Evolutionary conservation across 768 basidiomycete genomes (phyloP), one percentile per base, ranked within the genome.

Genomic region (Psilocybe cyanescens): DNA sequence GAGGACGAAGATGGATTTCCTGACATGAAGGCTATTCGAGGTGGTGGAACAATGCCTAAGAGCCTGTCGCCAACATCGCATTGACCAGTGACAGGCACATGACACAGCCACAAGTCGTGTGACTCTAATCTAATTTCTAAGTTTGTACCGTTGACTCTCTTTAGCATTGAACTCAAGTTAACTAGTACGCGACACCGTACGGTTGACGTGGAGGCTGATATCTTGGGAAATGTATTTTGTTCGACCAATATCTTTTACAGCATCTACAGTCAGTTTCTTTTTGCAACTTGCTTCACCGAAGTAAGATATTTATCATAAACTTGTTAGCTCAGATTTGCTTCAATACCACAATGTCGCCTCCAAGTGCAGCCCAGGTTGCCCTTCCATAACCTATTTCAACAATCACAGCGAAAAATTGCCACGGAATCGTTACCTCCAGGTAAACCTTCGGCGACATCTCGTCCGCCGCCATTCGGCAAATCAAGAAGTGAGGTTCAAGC

Each of bases 401-500:
- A 35, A 39, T 7, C 59, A 57, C 60, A 58, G 59, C 61, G 67
- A 29, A 61, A 28, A 16, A 4, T 60, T 47, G 63, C 63, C 3
- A 63, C 59, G 6, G 54, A 65, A 29, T 52, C 67, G 11, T 14
- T 33, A 17, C 24, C 52, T 4, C 57, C 58, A 16, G 24, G 35
- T 6, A 59, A 63, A 16, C 31, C 47, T 28, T 39, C 62, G 1
- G 35, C 57, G 9, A 33, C 59, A 19, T 52, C 55, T 39, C 51
- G 54, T 31, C 39, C 37, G 29, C 46, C 58, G 19, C 55, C 51
- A 37, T 56, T 51, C 17, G 59, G 46, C 24, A 70, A 71, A 56
- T 64, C 76, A 1, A 70, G 78, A 33, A 70, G 71, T 57, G 72
- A 79, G 46, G 71, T 85, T 44, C 83, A 86, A 70, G 82, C 80